A percentile compares a stretch with the other conserved stretches of the same genome.
These are phyloP conservation scores for Elongisporangium anandrum DNA, from an alignment of 352 stramenopile species.

Conservation along the genomic window DNA sequence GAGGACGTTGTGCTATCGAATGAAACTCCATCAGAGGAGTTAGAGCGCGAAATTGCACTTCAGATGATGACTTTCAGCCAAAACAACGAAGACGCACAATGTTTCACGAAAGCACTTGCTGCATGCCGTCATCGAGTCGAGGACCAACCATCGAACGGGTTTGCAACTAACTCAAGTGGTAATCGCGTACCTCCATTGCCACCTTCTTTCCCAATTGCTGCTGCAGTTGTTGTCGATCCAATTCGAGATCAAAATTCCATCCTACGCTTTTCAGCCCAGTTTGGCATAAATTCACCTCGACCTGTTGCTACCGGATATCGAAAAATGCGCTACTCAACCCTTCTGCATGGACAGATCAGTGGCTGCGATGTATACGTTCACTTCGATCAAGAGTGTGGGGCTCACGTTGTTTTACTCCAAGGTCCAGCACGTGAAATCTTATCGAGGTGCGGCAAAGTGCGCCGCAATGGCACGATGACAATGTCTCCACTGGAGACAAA, in stretches of 20 bases:
- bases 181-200: constrained; percentile 28
- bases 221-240: constrained; percentile 32
- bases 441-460: constrained; percentile 40
- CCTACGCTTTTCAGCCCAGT: constrained; percentile 40
- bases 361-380: constrained; percentile 52
- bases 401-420: constrained; percentile 42
- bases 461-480: constrained; percentile 8
- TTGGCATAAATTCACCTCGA: constrained; percentile 23
- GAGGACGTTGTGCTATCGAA: constrained; percentile 40
- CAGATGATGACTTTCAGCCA: constrained; percentile 32
- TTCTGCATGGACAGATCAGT: constrained; percentile 39
- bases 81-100: constrained; percentile 25
- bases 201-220: constrained; percentile 31
- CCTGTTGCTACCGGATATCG: constrained; percentile 12
- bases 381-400: constrained; percentile 44
- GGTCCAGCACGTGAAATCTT: constrained; percentile 44
- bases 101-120: constrained; percentile 40
- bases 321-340: constrained; percentile 33
- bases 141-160: constrained; percentile 4
- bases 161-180: constrained; percentile 1
- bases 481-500: constrained; percentile 28
- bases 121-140: constrained; percentile 36
- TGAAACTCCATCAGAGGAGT: constrained; percentile 30
- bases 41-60: constrained; percentile 40
- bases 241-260: constrained; percentile 42